Base-by-base conservation (phyloP, 1,139 yeast genomes). In the Saccharomyces pastorianus region DNA sequence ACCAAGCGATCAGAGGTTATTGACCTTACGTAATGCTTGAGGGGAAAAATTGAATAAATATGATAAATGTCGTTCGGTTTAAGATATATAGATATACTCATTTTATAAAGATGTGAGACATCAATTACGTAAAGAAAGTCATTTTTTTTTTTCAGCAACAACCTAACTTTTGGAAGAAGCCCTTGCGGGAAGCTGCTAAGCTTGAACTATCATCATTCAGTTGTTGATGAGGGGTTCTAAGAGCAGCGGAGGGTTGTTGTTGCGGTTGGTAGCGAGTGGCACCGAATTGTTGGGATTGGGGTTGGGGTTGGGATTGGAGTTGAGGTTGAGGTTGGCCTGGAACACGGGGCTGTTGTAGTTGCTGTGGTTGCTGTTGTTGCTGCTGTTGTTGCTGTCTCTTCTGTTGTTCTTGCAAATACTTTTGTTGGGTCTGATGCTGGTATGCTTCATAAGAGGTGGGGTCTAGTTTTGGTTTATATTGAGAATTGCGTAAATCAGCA, bases 161-260 rank as follows among this genome's bases (percentile, higher is more conserved):
- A 23, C 71, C 70, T 31, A 73, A 48, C 56, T 71, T 73, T 41
- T 71, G 60, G 56, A 73, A 71, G 60, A 71, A 73, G 0, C 76
- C 76, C 54, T 68, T 70, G 25, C 64, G 66, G 13, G 72, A 59
- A 23, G 55, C 58, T 4, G 55, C 41, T 13, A 64, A 60, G 25
- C 55, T 55, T 25, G 65, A 61, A 27, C 65, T 69, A 47, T 62
- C 59, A 26, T 56, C 63, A 50, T 63, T 56, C 50, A 62, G 64
- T 51, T 64, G 63, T 56, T 60, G 58, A 53, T 57, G 54, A 38
- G 53, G 42, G 27, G 49, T 49, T 57, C 50, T 42, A 54, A 44
- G 51, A 34, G 48, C 56, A 52, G 50, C 27, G 50, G 55, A 49
- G 62, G 53, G 65, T 49, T 66, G 70, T 51, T 65, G 66, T 61